Base-by-base conservation (phyloP, 1,139 yeast species). In the Sugiyamaella novakii region DNA sequence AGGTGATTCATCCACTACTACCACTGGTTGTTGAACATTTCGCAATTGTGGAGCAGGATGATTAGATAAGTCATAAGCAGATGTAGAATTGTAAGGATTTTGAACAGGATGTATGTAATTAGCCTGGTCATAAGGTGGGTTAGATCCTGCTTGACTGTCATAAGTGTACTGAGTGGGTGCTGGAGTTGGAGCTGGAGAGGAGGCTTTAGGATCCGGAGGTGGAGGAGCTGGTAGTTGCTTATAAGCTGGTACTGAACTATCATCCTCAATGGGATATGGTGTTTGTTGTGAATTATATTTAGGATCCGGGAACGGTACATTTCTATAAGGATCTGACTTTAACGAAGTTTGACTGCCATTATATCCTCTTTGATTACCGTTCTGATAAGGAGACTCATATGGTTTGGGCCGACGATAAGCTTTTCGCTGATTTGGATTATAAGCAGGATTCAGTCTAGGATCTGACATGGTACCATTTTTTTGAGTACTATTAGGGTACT, bases 221-320 rank as follows among this genome's bases (percentile, higher is more conserved):
- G 25, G 25, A 6, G 25, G 8, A 6, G 8, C 8, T 22, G 25
- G 25, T 8, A 22, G 5, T 22, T 22, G 25, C n/a, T n/a, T n/a
- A n/a, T n/a, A n/a, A 6, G 25, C 5, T 22, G 25, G 8, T 6
- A 6, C 5, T 5, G 25, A 6, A 22, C 8, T 5, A 21, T 12
- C 17, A 6, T 34, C 27, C 7, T 34, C 34, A 27, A n/a, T 11
- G 2, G 43, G 31, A 12, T 27, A 28, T 25, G 45, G 45, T 10
- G 24, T 22, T 22, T 41, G 31, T 7, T 19, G 22, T 31, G 40
- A 15, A 4, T 10, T 29, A 24, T 22, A 6, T 14, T 42, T 42
- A 14, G 46, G 34, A 24, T 42, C 46, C 3, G 46, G 46, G 34
- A 42, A 42, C 5, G 46, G 46, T 5, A 35, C 27, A n/a, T 12